Evolutionary conservation across 2,329 filamentous ascomycete species (phyloP).

Genomic region (Botrytis paeoniae): DNA sequence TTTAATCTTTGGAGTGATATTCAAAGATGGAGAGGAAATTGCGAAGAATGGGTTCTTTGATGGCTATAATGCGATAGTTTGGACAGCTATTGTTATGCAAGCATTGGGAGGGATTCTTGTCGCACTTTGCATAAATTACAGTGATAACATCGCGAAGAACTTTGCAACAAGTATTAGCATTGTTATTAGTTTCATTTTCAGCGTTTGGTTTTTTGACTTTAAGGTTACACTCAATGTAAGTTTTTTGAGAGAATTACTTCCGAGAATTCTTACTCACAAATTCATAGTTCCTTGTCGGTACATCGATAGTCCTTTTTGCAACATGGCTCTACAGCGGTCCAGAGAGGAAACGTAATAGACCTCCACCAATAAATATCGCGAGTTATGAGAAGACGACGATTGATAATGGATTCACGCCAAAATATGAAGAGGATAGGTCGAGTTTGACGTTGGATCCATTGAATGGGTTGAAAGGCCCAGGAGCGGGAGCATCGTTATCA

Average conservation of each 20-base stretch:
- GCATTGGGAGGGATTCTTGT: conserved; percentile 81
- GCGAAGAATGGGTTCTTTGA: conserved; percentile 85
- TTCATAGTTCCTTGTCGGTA: conserved; percentile 75
- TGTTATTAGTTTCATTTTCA: conserved; percentile 79
- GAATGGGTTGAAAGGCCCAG: conserved; percentile 42
- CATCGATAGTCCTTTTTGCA: conserved; percentile 71
- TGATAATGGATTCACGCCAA: conserved; percentile 37
- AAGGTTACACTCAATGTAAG: conserved; percentile 69
- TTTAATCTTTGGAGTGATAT: conserved; percentile 78
- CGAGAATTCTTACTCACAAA: neutral
- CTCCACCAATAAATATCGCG: conserved; percentile 66
- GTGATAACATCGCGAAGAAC: conserved; percentile 89
- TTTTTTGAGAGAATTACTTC: conserved; percentile 24
- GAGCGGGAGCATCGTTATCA: conserved; percentile 40
- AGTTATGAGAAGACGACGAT: conserved; percentile 66
- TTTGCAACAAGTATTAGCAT: conserved; percentile 93
- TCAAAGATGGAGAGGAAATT: conserved; percentile 83
- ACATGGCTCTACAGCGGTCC: conserved; percentile 81
- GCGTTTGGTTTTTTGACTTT: conserved; percentile 82
- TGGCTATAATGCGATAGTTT: conserved; percentile 90
- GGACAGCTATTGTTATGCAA: conserved; percentile 79
- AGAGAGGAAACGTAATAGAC: conserved; percentile 56
- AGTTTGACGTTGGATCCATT: conserved; percentile 36
- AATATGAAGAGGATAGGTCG: conserved; percentile 33
- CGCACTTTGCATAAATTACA: conserved; percentile 75